These are phyloP conservation scores for Mycena olivaceomarginata DNA, from an alignment of 768 basidiomycete species.

Conservation along the genomic window DNA sequence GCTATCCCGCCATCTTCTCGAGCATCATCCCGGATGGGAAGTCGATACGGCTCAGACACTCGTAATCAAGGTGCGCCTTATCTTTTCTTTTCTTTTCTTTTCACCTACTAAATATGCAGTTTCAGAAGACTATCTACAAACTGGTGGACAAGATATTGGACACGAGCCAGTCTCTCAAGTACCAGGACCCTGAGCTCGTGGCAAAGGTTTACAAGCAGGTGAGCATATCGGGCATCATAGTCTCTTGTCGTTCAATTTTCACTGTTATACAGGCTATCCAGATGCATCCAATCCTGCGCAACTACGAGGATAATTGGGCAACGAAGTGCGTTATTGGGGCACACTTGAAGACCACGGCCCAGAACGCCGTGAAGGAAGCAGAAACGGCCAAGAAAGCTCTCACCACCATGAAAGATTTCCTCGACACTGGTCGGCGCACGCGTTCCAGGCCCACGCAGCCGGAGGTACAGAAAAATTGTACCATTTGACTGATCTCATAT, in stretches of 20 bases:
- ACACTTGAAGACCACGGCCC: conserved; percentile 30
- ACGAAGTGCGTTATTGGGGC: conserved; percentile 30
- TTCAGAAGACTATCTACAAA: conserved; percentile 13
- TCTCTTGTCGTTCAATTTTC: conserved; percentile 8
- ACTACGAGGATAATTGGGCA: conserved; percentile 31
- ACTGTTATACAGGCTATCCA: conserved; percentile 30
- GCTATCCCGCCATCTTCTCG: conserved; percentile 10
- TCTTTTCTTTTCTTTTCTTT: conserved; percentile 9
- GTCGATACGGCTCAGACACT: not conserved
- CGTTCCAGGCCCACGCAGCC: not conserved
- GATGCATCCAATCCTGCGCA: conserved; percentile 24
- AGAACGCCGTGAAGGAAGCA: not conserved
- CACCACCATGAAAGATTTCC: not conserved
- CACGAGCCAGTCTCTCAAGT: conserved; percentile 21
- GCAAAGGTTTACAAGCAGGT: conserved; percentile 25
- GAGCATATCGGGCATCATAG: not conserved
- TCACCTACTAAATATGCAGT: conserved; percentile 23
- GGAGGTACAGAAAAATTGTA: no score
- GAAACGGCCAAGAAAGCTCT: not conserved
- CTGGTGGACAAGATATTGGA: conserved; percentile 30
- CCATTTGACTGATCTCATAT: no score
- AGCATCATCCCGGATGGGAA: conserved; percentile 7
- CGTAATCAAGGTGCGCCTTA: conserved; percentile 27
- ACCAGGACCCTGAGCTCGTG: conserved; percentile 9
- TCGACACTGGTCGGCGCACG: not conserved